A percentile compares a stretch with the other conserved stretches of the same genome.
phyloP scores from a whole-genome alignment of 2,329 filamentous ascomycete species.

The Pestalotiopsis sp. region DNA sequence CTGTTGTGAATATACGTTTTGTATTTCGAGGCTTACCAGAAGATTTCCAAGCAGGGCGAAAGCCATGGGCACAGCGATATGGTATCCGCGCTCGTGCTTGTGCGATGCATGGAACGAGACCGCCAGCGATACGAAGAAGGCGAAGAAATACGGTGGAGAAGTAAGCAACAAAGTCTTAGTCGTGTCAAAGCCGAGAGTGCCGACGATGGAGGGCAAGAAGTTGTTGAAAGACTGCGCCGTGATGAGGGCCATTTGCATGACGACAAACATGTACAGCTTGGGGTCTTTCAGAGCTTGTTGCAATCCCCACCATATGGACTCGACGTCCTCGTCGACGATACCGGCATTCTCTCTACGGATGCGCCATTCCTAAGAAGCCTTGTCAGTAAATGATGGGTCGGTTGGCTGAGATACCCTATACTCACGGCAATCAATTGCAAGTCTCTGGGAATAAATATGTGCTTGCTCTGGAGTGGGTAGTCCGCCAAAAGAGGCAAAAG shows the following conservation, averaged over 20 bases:
- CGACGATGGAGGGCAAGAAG: slow-evolving; percentile 21
- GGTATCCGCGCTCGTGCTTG: slow-evolving; percentile 22
- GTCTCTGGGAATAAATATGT: slow-evolving; percentile 16
- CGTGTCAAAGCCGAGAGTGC: slow-evolving; percentile 18
- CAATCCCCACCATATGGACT: slow-evolving; percentile 20
- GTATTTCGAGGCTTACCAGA: not conserved
- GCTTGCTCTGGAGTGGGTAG: slow-evolving; percentile 20
- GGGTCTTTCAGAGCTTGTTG: slow-evolving; percentile 22
- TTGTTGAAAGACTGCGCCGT: slow-evolving; percentile 22
- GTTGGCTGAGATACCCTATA: slow-evolving; percentile 8
- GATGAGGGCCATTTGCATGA: slow-evolving; percentile 25
- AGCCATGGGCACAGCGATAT: slow-evolving; percentile 21
- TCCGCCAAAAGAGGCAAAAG: slow-evolving; percentile 18
- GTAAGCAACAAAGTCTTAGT: slow-evolving; percentile 24
- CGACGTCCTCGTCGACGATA: slow-evolving; percentile 23
- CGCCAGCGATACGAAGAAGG: slow-evolving; percentile 16
- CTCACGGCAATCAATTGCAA: slow-evolving; percentile 19
- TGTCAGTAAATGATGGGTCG: not conserved
- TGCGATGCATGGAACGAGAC: slow-evolving; percentile 24
- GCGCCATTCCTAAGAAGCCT: slow-evolving; percentile 21
- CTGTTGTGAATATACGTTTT: not conserved
- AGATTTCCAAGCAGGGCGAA: slow-evolving; percentile 16
- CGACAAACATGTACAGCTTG: slow-evolving; percentile 26
- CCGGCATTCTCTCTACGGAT: slow-evolving; percentile 27
- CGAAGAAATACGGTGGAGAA: slow-evolving; percentile 22